Percentiles rank a stretch among this genome's conserved stretches.
These are phyloP conservation scores for Theobroma cacao DNA, from an alignment of 345 rosid species.

Conservation along the genomic window DNA sequence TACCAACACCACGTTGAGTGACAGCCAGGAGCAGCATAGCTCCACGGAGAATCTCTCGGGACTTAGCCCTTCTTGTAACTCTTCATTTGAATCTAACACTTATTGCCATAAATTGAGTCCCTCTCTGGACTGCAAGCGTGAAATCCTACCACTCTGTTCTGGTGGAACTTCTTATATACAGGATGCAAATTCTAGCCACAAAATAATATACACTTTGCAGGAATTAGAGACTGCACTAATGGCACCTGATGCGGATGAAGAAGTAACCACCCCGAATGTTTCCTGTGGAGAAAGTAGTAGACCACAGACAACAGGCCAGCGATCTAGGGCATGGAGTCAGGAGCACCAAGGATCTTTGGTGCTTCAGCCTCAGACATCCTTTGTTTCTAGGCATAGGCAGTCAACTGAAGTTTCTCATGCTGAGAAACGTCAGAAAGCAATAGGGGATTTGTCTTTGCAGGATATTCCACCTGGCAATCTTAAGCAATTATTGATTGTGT, in stretches of 20 bases:
- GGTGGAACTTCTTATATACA: slow-evolving; percentile 25
- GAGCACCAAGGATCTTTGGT: slow-evolving; percentile 23
- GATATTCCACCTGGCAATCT: slow-evolving; percentile 32
- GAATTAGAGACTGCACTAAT: slow-evolving; percentile 51
- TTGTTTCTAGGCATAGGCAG: slow-evolving; percentile 27
- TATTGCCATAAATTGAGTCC: slow-evolving; percentile 37
- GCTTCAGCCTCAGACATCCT: slow-evolving; percentile 34
- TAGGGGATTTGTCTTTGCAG: slow-evolving; percentile 21
- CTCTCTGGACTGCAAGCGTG: slow-evolving; percentile 17
- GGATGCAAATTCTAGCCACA: slow-evolving; percentile 34
- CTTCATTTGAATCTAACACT: slow-evolving; percentile 35
- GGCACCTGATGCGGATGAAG: slow-evolving; percentile 46
- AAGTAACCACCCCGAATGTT: slow-evolving; percentile 18
- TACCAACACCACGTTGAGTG: slow-evolving; percentile 38
- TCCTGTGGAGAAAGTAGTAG: slow-evolving; percentile 20
- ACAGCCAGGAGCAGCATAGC: slow-evolving; percentile 49
- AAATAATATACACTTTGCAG: slow-evolving; percentile 35
- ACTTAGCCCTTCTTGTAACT: slow-evolving; percentile 48
- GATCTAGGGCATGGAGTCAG: slow-evolving; percentile 32
- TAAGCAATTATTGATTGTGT: slow-evolving; percentile 54
- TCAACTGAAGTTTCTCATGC: slow-evolving; percentile 22
- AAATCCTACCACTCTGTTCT: slow-evolving; percentile 22
- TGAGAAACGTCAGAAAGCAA: slow-evolving; percentile 35
- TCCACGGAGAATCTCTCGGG: slow-evolving; percentile 45
- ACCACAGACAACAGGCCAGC: slow-evolving; percentile 32